Conservation (phyloP, 352 stramenopile species). For the Pythium utonaiense region DNA sequence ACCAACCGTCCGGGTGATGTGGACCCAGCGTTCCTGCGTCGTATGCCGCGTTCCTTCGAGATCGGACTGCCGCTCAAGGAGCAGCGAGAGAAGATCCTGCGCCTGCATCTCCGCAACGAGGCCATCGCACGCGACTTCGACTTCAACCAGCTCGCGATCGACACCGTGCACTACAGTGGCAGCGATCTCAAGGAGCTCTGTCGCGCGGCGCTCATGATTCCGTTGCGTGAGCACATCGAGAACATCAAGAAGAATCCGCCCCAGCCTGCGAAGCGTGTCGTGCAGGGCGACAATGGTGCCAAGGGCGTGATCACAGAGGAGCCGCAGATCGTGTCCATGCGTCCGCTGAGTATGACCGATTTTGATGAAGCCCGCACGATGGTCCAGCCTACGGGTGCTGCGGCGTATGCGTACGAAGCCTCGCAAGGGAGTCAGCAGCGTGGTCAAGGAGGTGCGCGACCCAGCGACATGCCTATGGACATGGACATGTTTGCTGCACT, state of each 20-base stretch:
- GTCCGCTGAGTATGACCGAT: constrained; percentile 69
- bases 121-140: constrained; percentile 65
- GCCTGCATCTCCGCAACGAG: constrained; percentile 90
- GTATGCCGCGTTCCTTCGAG: constrained; percentile 95
- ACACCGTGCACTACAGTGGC: constrained; percentile 93
- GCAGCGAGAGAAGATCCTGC: constrained; percentile 93
- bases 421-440: constrained; percentile 29
- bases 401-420: constrained; percentile 80
- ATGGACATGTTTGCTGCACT: constrained; percentile 80
- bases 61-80: constrained; percentile 88
- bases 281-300: not conserved
- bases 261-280: constrained; percentile 22
- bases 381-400: constrained; percentile 78
- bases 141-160: constrained; percentile 75
- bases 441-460: constrained; percentile 15
- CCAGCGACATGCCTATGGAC: constrained; percentile 48
- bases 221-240: constrained; percentile 81
- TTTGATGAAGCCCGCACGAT: constrained; percentile 85
- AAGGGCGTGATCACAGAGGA: constrained; percentile 31
- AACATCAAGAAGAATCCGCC: constrained; percentile 40
- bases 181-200: constrained; percentile 93
- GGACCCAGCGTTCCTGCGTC: constrained; percentile 93
- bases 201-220: constrained; percentile 84
- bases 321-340: constrained; percentile 41
- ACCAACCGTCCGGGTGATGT: constrained; percentile 93